phyloP scores from a whole-genome alignment of 1,284 basidiomycete genomes.

The Takashimella koratensis region DNA sequence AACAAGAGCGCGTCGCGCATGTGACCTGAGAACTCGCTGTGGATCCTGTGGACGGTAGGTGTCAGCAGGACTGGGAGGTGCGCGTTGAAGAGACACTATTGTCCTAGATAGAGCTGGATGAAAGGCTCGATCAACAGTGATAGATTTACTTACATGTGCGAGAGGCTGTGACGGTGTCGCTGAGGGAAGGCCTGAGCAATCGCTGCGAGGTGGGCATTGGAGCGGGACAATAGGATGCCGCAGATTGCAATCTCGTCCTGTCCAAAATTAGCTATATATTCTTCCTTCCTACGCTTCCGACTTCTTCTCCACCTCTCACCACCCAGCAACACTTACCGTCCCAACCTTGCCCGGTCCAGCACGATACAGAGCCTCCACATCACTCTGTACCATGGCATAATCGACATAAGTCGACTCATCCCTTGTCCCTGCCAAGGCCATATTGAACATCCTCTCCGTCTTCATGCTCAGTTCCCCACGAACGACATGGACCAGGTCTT shows the following conservation, averaged over 20 bases:
- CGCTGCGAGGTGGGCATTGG: constrained; percentile 44
- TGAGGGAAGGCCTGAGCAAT: constrained; percentile 44
- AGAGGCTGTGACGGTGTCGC: constrained; percentile 33
- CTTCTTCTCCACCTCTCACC: no score
- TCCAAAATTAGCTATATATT: no score
- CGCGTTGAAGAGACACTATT: no score
- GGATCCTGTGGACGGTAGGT: constrained; percentile 25
- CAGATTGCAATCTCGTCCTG: constrained; percentile 50
- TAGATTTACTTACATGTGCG: constrained; percentile 31
- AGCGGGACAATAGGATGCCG: constrained; percentile 46
- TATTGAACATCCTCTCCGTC: constrained; percentile 50
- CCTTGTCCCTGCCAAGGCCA: constrained; percentile 45
- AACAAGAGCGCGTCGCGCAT: constrained; percentile 45
- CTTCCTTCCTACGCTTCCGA: no score
- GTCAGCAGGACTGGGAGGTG: no score
- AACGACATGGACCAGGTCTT: constrained; percentile 40
- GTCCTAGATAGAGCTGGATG: no score
- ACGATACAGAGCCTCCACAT: constrained; percentile 45
- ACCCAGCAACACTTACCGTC: constrained; percentile 46
- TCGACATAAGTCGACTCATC: constrained; percentile 47
- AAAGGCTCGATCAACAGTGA: no score
- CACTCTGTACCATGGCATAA: constrained; percentile 45
- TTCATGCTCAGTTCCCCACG: constrained; percentile 50
- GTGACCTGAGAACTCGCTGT: constrained; percentile 50
- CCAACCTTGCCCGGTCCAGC: constrained; percentile 47